A percentile compares a stretch with the other conserved stretches of the same genome.
Conservation (phyloP, 495 filamentous ascomycete genomes). For the Hyaloscypha variabilis region DNA sequence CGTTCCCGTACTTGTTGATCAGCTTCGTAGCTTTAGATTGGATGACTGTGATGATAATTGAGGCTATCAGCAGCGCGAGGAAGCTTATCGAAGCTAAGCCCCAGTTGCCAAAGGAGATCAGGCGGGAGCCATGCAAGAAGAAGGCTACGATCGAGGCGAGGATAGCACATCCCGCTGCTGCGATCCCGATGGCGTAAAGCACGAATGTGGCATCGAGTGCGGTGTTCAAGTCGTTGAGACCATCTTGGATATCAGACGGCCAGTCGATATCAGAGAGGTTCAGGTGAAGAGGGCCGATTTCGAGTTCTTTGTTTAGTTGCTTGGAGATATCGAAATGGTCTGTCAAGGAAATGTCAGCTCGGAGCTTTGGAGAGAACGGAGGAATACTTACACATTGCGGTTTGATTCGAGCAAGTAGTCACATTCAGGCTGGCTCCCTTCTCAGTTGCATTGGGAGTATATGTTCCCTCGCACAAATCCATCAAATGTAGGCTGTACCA, state of each 20-base stretch:
- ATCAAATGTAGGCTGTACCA: slow-evolving; percentile 78
- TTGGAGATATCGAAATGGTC: slow-evolving; percentile 62
- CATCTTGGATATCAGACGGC: slow-evolving; percentile 62
- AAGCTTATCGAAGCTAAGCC: slow-evolving; percentile 42
- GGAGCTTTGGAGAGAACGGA: neutral
- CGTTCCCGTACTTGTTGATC: slow-evolving; percentile 59
- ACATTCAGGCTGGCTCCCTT: slow-evolving; percentile 52
- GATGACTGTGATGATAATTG: slow-evolving; percentile 64
- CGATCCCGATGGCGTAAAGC: slow-evolving; percentile 66
- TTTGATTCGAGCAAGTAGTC: slow-evolving; percentile 62
- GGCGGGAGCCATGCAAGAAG: slow-evolving; percentile 39
- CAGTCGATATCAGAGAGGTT: slow-evolving; percentile 60
- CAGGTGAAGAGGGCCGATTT: slow-evolving; percentile 46
- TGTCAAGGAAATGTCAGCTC: slow-evolving; percentile 15
- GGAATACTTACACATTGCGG: slow-evolving; percentile 46
- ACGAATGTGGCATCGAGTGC: slow-evolving; percentile 59
- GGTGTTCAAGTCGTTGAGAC: slow-evolving; percentile 54
- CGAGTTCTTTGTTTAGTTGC: slow-evolving; percentile 55
- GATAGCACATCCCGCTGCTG: slow-evolving; percentile 57
- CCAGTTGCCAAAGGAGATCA: slow-evolving; percentile 44
- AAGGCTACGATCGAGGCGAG: slow-evolving; percentile 48
- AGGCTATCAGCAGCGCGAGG: slow-evolving; percentile 51
- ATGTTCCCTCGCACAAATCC: slow-evolving; percentile 67
- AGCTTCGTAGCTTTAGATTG: slow-evolving; percentile 57
- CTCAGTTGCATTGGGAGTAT: slow-evolving; percentile 54